A percentile compares a stretch with the other conserved stretches of the same genome.
Evolutionary conservation across 2,329 filamentous ascomycete genomes (phyloP).

Genomic region (Fusarium torulosum): DNA sequence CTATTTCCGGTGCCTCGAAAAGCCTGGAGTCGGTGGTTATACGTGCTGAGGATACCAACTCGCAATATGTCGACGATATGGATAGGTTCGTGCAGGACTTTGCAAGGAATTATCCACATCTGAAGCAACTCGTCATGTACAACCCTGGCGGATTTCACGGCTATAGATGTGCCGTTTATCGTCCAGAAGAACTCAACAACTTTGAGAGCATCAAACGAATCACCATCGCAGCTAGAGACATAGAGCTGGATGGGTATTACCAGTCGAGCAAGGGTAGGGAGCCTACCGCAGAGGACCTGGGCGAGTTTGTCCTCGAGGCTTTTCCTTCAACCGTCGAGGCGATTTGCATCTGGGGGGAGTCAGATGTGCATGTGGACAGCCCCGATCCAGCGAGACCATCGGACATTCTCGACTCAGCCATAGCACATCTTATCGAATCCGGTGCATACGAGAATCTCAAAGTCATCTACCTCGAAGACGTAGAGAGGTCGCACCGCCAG

Average conservation of each 20-base stretch:
- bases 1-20: not conserved
- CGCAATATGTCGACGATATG: not conserved
- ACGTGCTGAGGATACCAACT: not conserved
- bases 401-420: constrained; percentile 3
- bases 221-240: not conserved
- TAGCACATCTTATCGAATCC: constrained; percentile 19
- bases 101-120: fast-evolving
- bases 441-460: not conserved
- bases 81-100: not conserved
- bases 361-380: fast-evolving
- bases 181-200: not conserved
- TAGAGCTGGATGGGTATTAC: not conserved
- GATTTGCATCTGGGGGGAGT: constrained; percentile 16
- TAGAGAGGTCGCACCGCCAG: constrained; percentile 1
- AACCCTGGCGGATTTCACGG: not conserved
- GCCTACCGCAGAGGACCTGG: not conserved
- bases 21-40: constrained; percentile 3
- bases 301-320: not conserved
- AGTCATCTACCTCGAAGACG: constrained; percentile 26
- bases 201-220: not conserved
- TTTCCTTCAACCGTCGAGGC: constrained; percentile 19
- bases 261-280: fast-evolving
- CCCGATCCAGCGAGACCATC: not conserved
- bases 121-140: constrained; percentile 24
- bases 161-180: not conserved